Percentiles rank a stretch among this genome's conserved stretches.
phyloP scores from a whole-genome alignment of 306 rosid genomes.

The Styphnolobium japonicum region DNA sequence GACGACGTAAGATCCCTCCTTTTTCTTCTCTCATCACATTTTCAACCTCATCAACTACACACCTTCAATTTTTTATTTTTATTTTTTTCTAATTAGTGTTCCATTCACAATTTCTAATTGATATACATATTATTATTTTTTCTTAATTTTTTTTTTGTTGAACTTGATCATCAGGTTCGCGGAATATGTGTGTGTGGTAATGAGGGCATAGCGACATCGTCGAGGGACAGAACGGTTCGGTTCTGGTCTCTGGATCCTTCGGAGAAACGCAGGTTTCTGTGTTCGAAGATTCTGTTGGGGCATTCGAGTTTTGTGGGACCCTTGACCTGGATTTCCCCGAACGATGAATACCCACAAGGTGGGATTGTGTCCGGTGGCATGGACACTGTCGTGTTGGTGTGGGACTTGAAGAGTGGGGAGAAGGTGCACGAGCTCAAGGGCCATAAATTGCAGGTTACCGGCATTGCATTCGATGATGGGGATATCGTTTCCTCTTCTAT shows the following conservation, averaged over 20 bases:
- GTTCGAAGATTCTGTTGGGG: too few relatives aligned
- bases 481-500: slow-evolving; percentile 79
- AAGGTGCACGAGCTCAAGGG: slow-evolving; percentile 67
- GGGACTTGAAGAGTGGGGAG: slow-evolving; percentile 89
- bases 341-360: slow-evolving; percentile 58
- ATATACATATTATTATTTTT: too few relatives aligned
- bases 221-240: slow-evolving; percentile 81
- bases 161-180: too few relatives aligned
- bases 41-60: neutral
- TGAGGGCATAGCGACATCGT: slow-evolving; percentile 79
- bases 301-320: slow-evolving; percentile 94
- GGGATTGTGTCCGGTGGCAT: slow-evolving; percentile 86
- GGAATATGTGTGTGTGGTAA: slow-evolving; percentile 84
- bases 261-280: slow-evolving; percentile 45
- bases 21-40: neutral
- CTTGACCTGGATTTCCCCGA: slow-evolving; percentile 75
- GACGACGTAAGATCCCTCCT: slow-evolving; percentile 55
- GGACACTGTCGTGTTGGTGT: slow-evolving; percentile 78
- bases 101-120: too few relatives aligned
- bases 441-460: slow-evolving; percentile 79
- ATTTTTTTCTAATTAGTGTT: neutral
- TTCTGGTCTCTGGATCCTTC: slow-evolving; percentile 64
- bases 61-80: neutral
- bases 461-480: slow-evolving; percentile 60
- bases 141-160: too few relatives aligned